These are phyloP conservation scores for Cydonia oblonga DNA, from an alignment of 331 rosid genomes.

Conservation along the genomic window DNA sequence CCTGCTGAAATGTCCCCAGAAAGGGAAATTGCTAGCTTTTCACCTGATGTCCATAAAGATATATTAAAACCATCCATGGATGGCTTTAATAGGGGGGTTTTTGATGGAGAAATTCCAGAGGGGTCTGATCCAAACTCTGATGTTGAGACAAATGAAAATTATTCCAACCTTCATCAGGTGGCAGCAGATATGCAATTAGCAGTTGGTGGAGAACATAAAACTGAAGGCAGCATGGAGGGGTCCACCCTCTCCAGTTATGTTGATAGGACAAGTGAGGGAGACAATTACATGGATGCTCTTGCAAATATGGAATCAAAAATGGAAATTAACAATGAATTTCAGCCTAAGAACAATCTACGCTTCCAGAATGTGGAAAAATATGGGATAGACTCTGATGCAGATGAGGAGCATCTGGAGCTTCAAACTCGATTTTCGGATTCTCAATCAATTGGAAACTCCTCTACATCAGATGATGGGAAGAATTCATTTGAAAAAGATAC, in stretches of 20 bases:
- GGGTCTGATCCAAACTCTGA: slow-evolving; percentile 32
- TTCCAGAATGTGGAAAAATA: slow-evolving; percentile 23
- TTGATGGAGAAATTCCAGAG: slow-evolving; percentile 23
- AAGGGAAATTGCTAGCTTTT: slow-evolving; percentile 37
- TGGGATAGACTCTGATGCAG: slow-evolving; percentile 37
- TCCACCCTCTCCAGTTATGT: slow-evolving; percentile 37
- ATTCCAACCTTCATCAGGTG: slow-evolving; percentile 25
- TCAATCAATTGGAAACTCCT: slow-evolving; percentile 44
- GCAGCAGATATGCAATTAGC: slow-evolving; percentile 27
- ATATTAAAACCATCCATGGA: slow-evolving; percentile 26
- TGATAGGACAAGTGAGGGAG: slow-evolving; percentile 66
- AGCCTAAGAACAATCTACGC: slow-evolving; percentile 24
- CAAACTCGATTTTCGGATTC: slow-evolving; percentile 46
- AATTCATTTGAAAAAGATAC: slow-evolving; percentile 35
- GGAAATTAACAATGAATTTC: slow-evolving; percentile 47
- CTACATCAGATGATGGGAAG: slow-evolving; percentile 48
- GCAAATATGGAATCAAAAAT: slow-evolving; percentile 65
- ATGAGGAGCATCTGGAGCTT: slow-evolving; percentile 24
- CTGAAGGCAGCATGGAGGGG: slow-evolving; percentile 32
- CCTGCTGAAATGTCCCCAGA: slow-evolving; percentile 38
- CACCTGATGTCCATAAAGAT: slow-evolving; percentile 35
- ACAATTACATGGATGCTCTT: slow-evolving; percentile 76
- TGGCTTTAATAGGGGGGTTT: slow-evolving; percentile 12
- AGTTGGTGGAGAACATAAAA: slow-evolving; percentile 34
- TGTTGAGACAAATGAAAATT: slow-evolving; percentile 24